A percentile compares a stretch with the other conserved stretches of the same genome.
Conservation (phyloP, 345 rosid genomes). For the Lepidium sativum region DNA sequence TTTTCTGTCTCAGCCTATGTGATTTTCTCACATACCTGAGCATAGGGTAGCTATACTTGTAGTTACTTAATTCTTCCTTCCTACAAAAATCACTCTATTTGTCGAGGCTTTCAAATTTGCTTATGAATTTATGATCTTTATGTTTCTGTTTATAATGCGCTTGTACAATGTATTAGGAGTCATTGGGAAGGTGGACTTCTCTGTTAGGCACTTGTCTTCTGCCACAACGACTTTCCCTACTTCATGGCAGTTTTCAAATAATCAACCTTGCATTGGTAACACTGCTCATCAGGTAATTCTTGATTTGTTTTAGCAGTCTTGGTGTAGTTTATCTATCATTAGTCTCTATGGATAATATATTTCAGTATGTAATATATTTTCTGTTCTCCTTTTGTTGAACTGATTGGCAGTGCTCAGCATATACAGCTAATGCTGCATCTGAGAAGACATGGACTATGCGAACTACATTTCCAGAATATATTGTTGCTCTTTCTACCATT, state of each 20-base stretch:
- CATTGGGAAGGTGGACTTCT: conserved; percentile 87
- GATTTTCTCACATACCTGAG: not conserved
- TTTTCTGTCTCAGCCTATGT: too few species aligned
- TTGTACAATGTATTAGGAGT: conserved; percentile 41
- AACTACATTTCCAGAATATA: conserved; percentile 90
- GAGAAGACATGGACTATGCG: conserved; percentile 98
- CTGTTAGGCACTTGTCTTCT: conserved; percentile 86
- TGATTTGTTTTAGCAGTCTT: not conserved
- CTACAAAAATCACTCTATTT: not conserved
- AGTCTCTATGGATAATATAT: too few species aligned
- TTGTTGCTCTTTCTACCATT: conserved; percentile 94
- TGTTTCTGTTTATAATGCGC: not conserved
- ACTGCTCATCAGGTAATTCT: conserved; percentile 49
- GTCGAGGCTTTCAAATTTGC: not conserved
- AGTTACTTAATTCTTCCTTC: not conserved
- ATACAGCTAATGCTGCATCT: conserved; percentile 54
- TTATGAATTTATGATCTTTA: not conserved
- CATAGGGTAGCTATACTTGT: not conserved
- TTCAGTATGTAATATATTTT: not conserved
- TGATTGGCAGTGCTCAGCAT: conserved; percentile 92
- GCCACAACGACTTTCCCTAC: conserved; percentile 56
- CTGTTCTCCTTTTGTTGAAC: too few species aligned
- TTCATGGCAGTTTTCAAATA: conserved; percentile 45
- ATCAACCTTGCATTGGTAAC: conserved; percentile 55
- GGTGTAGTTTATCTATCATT: not conserved